phyloP scores from a whole-genome alignment of 2,329 filamentous ascomycete genomes.

The Paramyrothecium roridum region DNA sequence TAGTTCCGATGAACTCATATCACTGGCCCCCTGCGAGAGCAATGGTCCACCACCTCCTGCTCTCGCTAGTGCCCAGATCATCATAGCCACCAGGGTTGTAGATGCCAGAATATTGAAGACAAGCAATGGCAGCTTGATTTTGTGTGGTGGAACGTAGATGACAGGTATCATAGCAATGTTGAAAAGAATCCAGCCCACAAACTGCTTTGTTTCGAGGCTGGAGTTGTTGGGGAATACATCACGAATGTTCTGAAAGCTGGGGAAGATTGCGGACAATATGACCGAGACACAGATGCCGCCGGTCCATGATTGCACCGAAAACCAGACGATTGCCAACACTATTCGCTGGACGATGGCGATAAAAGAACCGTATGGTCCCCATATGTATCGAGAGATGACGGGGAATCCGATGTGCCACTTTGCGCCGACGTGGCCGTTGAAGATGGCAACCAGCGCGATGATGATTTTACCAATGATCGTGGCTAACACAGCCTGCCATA shows the following conservation, averaged over 20 bases:
- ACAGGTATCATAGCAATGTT: constrained; percentile 47
- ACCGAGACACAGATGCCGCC: not conserved
- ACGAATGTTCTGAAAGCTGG: constrained; percentile 36
- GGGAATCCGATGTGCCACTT: constrained; percentile 50
- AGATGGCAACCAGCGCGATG: constrained; percentile 36
- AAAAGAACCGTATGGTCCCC: constrained; percentile 44
- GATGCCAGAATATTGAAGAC: constrained; percentile 39
- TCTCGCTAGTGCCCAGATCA: constrained; percentile 41
- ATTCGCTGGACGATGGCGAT: constrained; percentile 44
- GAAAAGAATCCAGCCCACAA: constrained; percentile 49
- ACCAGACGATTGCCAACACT: constrained; percentile 49
- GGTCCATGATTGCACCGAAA: constrained; percentile 35
- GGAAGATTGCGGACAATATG: constrained; percentile 11
- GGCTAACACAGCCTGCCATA: constrained; percentile 42
- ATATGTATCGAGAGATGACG: constrained; percentile 45
- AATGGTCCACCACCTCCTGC: constrained; percentile 42
- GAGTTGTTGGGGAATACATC: constrained; percentile 39
- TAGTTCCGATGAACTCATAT: constrained; percentile 12
- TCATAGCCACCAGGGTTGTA: constrained; percentile 43
- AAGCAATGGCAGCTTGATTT: constrained; percentile 44
- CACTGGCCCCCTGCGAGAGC: constrained; percentile 24
- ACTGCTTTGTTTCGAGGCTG: constrained; percentile 35
- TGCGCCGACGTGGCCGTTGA: constrained; percentile 44
- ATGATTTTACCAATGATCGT: constrained; percentile 40
- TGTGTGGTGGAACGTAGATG: constrained; percentile 43